A percentile compares a stretch with the other conserved stretches of the same genome.
Conservation (phyloP, 2,329 filamentous ascomycete genomes). For the Penicillium sp. region DNA sequence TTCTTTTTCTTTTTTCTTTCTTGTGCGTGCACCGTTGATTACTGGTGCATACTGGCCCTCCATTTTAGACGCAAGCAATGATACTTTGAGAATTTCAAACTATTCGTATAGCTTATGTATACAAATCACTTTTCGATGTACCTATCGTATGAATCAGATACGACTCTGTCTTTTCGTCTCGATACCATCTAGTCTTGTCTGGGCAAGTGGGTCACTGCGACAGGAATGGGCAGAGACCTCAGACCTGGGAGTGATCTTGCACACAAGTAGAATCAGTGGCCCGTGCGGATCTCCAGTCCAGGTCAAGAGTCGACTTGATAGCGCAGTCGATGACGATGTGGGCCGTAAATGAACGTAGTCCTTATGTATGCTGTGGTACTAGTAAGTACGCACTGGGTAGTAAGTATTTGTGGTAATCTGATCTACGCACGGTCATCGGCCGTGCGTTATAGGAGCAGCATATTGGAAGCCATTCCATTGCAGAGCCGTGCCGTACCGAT, state of each 20-base stretch:
- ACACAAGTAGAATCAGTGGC: neutral
- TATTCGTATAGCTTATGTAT: neutral
- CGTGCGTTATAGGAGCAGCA: slow-evolving; percentile 1
- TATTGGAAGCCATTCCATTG: neutral
- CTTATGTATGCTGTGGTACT: neutral
- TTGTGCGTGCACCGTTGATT: neutral
- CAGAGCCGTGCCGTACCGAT: neutral
- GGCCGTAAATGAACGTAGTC: slow-evolving; percentile 3
- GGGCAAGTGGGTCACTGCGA: slow-evolving; percentile 1
- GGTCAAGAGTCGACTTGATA: neutral
- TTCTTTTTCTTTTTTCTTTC: neutral
- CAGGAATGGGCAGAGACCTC: neutral
- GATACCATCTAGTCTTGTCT: slow-evolving; percentile 5
- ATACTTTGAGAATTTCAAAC: neutral
- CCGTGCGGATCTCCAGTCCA: slow-evolving; percentile 6
- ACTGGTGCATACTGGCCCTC: neutral
- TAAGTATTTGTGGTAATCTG: slow-evolving; percentile 3
- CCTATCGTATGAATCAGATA: neutral
- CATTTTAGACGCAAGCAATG: neutral
- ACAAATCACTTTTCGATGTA: slow-evolving; percentile 6
- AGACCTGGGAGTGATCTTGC: neutral
- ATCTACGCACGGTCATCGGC: slow-evolving; percentile 10
- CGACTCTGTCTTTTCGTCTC: neutral
- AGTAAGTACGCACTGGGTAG: neutral
- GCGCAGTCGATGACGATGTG: slow-evolving; percentile 2